These are phyloP conservation scores for Echites panduratus DNA, from an alignment of 257 asterid genomes.

Conservation along the genomic window DNA sequence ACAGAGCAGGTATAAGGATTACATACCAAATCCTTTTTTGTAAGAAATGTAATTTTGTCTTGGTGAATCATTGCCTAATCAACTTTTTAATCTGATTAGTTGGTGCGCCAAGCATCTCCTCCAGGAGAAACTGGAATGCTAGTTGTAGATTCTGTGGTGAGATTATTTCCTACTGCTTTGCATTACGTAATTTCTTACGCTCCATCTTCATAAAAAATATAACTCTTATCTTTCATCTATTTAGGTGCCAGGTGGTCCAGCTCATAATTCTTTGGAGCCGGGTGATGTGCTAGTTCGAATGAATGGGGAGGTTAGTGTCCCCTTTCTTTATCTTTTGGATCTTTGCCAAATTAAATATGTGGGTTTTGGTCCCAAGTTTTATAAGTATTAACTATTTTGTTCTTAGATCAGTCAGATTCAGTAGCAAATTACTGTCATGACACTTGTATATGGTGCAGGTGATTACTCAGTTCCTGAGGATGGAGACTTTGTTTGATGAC, in stretches of 20 bases:
- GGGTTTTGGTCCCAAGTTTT: background rate
- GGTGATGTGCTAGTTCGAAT: slow-evolving; percentile 92
- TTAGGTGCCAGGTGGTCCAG: slow-evolving; percentile 98
- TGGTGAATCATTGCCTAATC: slow-evolving; percentile 7
- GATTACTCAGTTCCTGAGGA: slow-evolving; percentile 79
- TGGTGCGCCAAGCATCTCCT: slow-evolving; percentile 89
- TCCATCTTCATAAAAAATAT: background rate
- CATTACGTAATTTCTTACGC: background rate
- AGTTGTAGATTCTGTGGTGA: slow-evolving; percentile 94
- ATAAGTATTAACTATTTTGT: background rate
- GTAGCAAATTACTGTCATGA: slow-evolving; percentile 15
- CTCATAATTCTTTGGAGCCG: slow-evolving; percentile 85
- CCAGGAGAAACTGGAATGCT: slow-evolving; percentile 98
- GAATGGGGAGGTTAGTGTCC: slow-evolving; percentile 79
- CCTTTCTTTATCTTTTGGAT: background rate
- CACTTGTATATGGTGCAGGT: slow-evolving; percentile 53
- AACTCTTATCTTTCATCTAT: slow-evolving; percentile 13
- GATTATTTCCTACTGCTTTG: slow-evolving; percentile 23
- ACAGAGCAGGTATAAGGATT: slow-evolving; percentile 71
- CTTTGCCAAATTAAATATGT: background rate
- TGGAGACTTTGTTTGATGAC: slow-evolving; percentile 91
- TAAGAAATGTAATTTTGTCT: background rate
- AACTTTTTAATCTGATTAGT: slow-evolving; percentile 35
- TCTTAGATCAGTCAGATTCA: background rate
- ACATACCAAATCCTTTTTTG: slow-evolving; percentile 5